phyloP scores from a whole-genome alignment of 192 early-diverging fungal genomes.

The Coemansia umbellata region DNA sequence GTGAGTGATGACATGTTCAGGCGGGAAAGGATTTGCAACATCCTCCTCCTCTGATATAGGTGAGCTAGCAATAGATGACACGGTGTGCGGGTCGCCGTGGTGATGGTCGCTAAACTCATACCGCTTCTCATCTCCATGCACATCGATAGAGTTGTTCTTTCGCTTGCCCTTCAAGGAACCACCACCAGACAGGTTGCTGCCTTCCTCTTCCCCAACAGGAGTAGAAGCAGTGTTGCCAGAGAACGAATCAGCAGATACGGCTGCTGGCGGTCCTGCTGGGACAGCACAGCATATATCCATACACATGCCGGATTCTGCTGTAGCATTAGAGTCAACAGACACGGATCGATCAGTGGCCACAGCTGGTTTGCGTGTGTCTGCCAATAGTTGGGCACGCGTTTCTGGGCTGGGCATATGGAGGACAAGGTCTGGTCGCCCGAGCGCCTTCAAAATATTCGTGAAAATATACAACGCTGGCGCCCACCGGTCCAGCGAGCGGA shows the following conservation, averaged over 20 bases:
- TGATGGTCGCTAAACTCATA: constrained; percentile 50
- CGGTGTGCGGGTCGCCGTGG: constrained; percentile 36
- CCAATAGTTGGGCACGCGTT: constrained; percentile 23
- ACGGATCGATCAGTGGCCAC: constrained; percentile 3
- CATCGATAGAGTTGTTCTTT: constrained; percentile 20
- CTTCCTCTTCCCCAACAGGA: background rate
- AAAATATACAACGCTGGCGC: constrained; percentile 50
- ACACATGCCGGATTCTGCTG: constrained; percentile 15
- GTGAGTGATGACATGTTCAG: constrained; percentile 49
- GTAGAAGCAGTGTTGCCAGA: background rate
- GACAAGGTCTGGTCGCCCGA: constrained; percentile 42
- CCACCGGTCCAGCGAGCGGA: constrained; percentile 49
- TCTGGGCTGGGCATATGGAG: constrained; percentile 41
- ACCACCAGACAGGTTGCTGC: background rate
- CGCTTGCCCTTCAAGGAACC: constrained; percentile 28
- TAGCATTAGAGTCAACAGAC: constrained; percentile 31
- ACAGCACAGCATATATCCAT: constrained; percentile 19
- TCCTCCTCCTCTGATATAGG: constrained; percentile 46
- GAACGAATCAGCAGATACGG: background rate
- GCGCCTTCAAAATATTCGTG: constrained; percentile 52
- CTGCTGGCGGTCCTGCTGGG: background rate
- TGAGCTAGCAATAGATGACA: constrained; percentile 20
- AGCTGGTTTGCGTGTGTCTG: constrained; percentile 21
- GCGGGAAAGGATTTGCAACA: constrained; percentile 46
- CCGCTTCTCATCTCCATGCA: constrained; percentile 46